Base-by-base conservation (phyloP, 1,284 basidiomycete species). In the Rhodotorula glutinis region DNA sequence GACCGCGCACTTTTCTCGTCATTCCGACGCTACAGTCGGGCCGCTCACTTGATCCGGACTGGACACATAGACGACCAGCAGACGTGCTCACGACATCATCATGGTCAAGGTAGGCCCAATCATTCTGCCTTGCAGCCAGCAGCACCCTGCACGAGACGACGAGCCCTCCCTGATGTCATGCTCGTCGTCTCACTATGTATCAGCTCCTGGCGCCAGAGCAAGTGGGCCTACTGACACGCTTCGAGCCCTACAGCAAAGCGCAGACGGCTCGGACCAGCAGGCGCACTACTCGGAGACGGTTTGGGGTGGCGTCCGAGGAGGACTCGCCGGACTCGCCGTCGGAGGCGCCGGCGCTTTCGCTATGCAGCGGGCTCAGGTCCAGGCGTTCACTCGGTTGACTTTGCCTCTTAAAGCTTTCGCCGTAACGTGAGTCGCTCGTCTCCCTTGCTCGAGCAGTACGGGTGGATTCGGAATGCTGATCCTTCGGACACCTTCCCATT, bases 401-500 rank as follows among this genome's bases (percentile, higher is more conserved):
- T 63, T 71, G 38, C 70, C 72, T 4, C 59, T 73, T 41, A 73
- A 73, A 52, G 69, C 69, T 0, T 73, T 73, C 27, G 70, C 67
- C 10, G 47, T 73, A 29, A 69, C 67, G 67, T 69, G 23, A 10
- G 43, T 30, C 13, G 2, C 10, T 44, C 17, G 40, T 23, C 14
- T 38, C 14, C 13, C 1, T 2, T 17, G 21, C 33, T 9, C 17
- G 17, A 27, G 1, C 8, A 3, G 13, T 2, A 25, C 8, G 17
- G 3, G 13, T 27, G 57, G 25, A 51, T 1, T 21, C 1, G 23
- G 23, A 25, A 47, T 23, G 65, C 40, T 63, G 56, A 57, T 27
- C 49, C 49, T 51, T 51, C 49, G 21, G n/a, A 17, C 25, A 51
- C 25, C 41, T 46, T 33, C 30, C 29, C 47, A 11, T 30, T n/a